Percentiles rank a stretch among this genome's conserved stretches.
Evolutionary conservation across 805 yeast species (phyloP).

Genomic region (Priceomyces medius): DNA sequence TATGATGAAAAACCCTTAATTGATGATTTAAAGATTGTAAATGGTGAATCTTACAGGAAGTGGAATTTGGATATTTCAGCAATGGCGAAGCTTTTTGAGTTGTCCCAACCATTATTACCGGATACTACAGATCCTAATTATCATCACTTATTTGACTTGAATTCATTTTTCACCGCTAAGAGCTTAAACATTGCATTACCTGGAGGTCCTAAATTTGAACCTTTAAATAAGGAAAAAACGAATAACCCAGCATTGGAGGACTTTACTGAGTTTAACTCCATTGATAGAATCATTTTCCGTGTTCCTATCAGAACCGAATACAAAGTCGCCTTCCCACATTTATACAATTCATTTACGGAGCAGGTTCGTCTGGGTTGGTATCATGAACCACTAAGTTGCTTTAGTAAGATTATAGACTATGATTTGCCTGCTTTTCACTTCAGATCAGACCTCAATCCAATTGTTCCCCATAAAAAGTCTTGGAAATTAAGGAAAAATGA

Average conservation of each 20-base stretch:
- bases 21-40: slow-evolving; percentile 54
- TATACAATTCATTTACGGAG: slow-evolving; percentile 76
- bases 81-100: slow-evolving; percentile 63
- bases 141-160: slow-evolving; percentile 70
- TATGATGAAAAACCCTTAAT: slow-evolving; percentile 74
- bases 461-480: slow-evolving; percentile 26
- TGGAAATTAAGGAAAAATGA: slow-evolving; percentile 20
- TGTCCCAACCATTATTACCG: slow-evolving; percentile 70
- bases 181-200: slow-evolving; percentile 85
- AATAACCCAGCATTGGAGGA: slow-evolving; percentile 68
- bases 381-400: slow-evolving; percentile 59
- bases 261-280: slow-evolving; percentile 84
- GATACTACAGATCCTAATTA: slow-evolving; percentile 59
- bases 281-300: slow-evolving; percentile 84
- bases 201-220: slow-evolving; percentile 96
- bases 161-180: slow-evolving; percentile 86
- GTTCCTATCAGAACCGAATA: slow-evolving; percentile 77
- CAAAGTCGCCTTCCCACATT: slow-evolving; percentile 79
- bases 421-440: slow-evolving; percentile 53
- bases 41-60: slow-evolving; percentile 73
- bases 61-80: slow-evolving; percentile 66
- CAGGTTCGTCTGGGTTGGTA: slow-evolving; percentile 63
- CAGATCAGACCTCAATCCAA: slow-evolving; percentile 56
- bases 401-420: slow-evolving; percentile 32
- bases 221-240: slow-evolving; percentile 60